Conservation (phyloP, 805 yeast genomes). For the Kodamaea kakaduensis region DNA sequence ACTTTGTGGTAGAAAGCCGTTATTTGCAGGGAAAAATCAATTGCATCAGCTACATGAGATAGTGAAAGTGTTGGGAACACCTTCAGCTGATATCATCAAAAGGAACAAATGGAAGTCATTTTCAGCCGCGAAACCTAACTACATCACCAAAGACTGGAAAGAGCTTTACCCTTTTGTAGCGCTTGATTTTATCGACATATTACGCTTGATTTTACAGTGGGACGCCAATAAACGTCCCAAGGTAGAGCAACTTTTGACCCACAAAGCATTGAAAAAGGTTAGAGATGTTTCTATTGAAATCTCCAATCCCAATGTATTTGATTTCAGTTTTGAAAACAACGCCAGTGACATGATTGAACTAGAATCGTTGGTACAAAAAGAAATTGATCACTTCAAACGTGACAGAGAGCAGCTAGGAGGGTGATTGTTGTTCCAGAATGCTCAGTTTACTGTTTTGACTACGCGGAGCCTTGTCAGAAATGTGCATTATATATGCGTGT, state of each 20-base stretch:
- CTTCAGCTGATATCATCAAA: constrained; percentile 44
- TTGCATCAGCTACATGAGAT: constrained; percentile 69
- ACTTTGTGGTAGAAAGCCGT: constrained; percentile 72
- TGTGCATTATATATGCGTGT: no score
- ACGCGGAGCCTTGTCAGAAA: no score
- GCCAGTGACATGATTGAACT: constrained; percentile 17
- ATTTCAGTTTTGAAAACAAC: constrained; percentile 59
- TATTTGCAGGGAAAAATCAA: constrained; percentile 73
- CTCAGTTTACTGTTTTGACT: no score
- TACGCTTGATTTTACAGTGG: constrained; percentile 61
- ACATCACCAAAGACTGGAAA: constrained; percentile 39
- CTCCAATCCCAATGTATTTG: constrained; percentile 46
- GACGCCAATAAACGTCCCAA: constrained; percentile 48
- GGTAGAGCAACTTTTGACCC: constrained; percentile 55
- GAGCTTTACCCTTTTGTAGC: constrained; percentile 62
- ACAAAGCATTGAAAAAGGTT: constrained; percentile 50
- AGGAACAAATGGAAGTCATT: constrained; percentile 27
- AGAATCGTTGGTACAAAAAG: constrained; percentile 16
- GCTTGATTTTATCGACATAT: constrained; percentile 45
- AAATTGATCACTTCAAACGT: constrained; percentile 19
- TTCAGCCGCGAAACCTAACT: constrained; percentile 41
- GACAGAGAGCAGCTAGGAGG: no score
- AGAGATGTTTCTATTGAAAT: constrained; percentile 59
- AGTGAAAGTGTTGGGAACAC: constrained; percentile 66
- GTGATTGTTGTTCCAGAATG: no score